Percentiles rank a stretch among this genome's conserved stretches.
phyloP scores from a whole-genome alignment of 148 eudicot genomes.

The Arctostaphylos glauca region DNA sequence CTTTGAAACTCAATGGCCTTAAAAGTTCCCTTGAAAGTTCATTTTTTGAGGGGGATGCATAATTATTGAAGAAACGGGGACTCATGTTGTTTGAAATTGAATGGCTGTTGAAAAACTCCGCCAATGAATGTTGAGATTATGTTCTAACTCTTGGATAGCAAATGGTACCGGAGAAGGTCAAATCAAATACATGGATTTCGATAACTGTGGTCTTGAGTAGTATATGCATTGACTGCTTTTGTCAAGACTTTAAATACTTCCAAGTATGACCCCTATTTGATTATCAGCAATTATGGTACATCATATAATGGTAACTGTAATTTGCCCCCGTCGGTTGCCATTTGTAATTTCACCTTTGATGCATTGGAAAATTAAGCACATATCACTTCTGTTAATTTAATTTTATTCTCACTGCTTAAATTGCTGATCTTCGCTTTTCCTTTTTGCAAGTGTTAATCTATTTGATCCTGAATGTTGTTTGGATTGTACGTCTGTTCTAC shows the following conservation, averaged over 20 bases:
- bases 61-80: too few species aligned
- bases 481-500: constrained; percentile 20
- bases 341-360: neutral
- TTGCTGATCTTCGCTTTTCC: neutral
- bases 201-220: neutral
- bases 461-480: neutral
- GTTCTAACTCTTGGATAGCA: neutral
- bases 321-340: neutral
- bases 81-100: neutral
- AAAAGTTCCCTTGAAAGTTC: neutral
- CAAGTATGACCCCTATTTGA: neutral
- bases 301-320: neutral
- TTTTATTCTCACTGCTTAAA: neutral
- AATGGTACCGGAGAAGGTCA: neutral
- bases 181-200: neutral
- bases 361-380: neutral
- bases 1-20: neutral
- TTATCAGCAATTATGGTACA: neutral
- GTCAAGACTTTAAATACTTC: neutral
- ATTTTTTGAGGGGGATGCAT: neutral
- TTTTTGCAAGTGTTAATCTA: neutral
- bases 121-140: constrained; percentile 2
- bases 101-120: neutral
- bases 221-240: neutral
- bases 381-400: neutral